These are phyloP conservation scores for Corinectria fuckeliana DNA, from an alignment of 2,329 filamentous ascomycete species.

Conservation along the genomic window DNA sequence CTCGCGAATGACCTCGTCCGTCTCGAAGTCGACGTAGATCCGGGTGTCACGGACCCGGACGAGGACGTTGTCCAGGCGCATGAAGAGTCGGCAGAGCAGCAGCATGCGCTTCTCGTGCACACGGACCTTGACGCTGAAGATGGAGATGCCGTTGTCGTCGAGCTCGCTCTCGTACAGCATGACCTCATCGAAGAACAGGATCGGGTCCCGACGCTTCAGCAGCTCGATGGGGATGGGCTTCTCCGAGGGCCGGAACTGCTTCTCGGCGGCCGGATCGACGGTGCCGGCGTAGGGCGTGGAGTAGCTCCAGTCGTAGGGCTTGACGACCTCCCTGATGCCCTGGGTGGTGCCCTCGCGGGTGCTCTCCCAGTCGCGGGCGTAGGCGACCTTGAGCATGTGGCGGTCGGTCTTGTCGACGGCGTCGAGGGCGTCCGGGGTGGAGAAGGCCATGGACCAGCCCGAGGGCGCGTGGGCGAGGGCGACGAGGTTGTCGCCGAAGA, in stretches of 20 bases:
- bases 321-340: slow-evolving; percentile 91
- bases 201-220: slow-evolving; percentile 87
- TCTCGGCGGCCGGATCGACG: slow-evolving; percentile 46
- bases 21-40: slow-evolving; percentile 88
- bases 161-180: slow-evolving; percentile 97
- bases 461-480: slow-evolving; percentile 73
- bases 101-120: slow-evolving; percentile 92
- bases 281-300: slow-evolving; percentile 86
- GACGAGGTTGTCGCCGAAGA: slow-evolving; percentile 94
- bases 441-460: slow-evolving; percentile 83
- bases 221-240: slow-evolving; percentile 80
- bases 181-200: slow-evolving; percentile 95
- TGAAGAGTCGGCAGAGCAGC: slow-evolving; percentile 84
- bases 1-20: slow-evolving; percentile 81
- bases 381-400: slow-evolving; percentile 90
- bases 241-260: slow-evolving; percentile 41
- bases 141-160: slow-evolving; percentile 93
- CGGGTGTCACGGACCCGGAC: slow-evolving; percentile 88
- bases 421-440: slow-evolving; percentile 86
- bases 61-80: slow-evolving; percentile 90
- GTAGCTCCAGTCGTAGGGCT: slow-evolving; percentile 98
- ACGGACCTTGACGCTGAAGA: slow-evolving; percentile 87
- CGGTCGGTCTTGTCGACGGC: slow-evolving; percentile 91
- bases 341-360: slow-evolving; percentile 77
- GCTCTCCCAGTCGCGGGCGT: slow-evolving; percentile 83